Percentiles rank a stretch among this genome's conserved stretches.
Evolutionary conservation across 2,329 filamentous ascomycete species (phyloP).

Genomic region (Pseudopyrenochaeta lycopersici): DNA sequence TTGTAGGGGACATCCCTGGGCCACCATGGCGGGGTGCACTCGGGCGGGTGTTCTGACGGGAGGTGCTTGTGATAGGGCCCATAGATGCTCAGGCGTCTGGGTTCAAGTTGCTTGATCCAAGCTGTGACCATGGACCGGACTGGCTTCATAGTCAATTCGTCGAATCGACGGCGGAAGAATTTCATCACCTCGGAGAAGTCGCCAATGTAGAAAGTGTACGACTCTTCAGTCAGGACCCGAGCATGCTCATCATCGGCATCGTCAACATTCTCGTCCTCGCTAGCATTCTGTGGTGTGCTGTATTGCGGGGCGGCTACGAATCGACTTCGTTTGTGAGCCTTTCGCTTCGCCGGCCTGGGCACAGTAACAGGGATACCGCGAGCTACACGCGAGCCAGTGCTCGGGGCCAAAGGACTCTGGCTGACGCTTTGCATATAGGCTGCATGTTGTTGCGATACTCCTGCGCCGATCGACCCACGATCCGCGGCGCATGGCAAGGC

Average conservation of each 20-base stretch:
- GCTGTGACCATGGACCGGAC: slow-evolving; percentile 40
- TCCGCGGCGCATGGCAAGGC: not conserved
- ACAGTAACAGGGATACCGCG: not conserved
- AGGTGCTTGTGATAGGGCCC: slow-evolving; percentile 36
- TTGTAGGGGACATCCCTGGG: slow-evolving; percentile 36
- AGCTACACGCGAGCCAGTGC: not conserved
- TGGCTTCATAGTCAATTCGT: slow-evolving; percentile 45
- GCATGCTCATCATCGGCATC: slow-evolving; percentile 16
- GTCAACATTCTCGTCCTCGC: slow-evolving; percentile 13
- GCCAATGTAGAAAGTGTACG: slow-evolving; percentile 35
- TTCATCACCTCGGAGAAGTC: slow-evolving; percentile 27
- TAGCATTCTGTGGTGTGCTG: not conserved
- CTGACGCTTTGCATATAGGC: not conserved
- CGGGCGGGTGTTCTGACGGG: slow-evolving; percentile 15
- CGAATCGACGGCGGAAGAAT: slow-evolving; percentile 36
- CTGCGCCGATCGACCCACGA: slow-evolving; percentile 15
- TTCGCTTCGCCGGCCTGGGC: slow-evolving; percentile 1
- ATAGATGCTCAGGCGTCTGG: slow-evolving; percentile 31
- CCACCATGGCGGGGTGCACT: slow-evolving; percentile 41
- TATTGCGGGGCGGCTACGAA: slow-evolving; percentile 11
- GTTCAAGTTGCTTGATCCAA: slow-evolving; percentile 42
- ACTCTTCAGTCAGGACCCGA: slow-evolving; percentile 13
- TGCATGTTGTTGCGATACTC: not conserved
- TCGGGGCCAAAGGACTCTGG: not conserved
- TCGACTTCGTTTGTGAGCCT: slow-evolving; percentile 24